phyloP scores from a whole-genome alignment of 352 stramenopile species.

The Globisporangium alternatum region DNA sequence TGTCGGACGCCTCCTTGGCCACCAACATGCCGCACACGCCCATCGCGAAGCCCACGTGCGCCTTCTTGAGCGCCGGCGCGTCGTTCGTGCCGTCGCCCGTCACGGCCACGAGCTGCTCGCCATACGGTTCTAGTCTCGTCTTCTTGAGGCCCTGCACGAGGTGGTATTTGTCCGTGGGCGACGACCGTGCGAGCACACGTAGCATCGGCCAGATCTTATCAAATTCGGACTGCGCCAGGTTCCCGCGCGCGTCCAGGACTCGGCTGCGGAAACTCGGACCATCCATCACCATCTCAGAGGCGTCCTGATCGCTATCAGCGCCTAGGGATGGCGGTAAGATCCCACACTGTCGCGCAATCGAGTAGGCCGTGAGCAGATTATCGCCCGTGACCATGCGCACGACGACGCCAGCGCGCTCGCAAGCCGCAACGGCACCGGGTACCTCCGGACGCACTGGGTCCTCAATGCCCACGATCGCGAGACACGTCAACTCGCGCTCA shows the following conservation, averaged over 20 bases:
- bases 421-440: constrained; percentile 85
- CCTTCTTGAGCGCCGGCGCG: constrained; percentile 87
- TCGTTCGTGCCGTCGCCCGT: constrained; percentile 94
- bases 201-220: constrained; percentile 82
- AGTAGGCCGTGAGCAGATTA: constrained; percentile 85
- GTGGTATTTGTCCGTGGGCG: constrained; percentile 88
- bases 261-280: constrained; percentile 49
- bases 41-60: constrained; percentile 91
- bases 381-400: constrained; percentile 93
- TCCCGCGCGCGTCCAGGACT: constrained; percentile 43
- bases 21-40: constrained; percentile 80
- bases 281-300: constrained; percentile 30
- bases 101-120: constrained; percentile 79
- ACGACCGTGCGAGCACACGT: constrained; percentile 89
- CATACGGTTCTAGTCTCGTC: constrained; percentile 20
- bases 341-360: constrained; percentile 85
- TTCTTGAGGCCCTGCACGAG: constrained; percentile 88
- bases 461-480: constrained; percentile 90
- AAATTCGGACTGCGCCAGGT: constrained; percentile 63
- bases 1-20: constrained; percentile 90
- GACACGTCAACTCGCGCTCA: constrained; percentile 37
- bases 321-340: constrained; percentile 53
- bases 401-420: constrained; percentile 88
- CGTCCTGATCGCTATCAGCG: constrained; percentile 22
- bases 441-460: constrained; percentile 92